These are phyloP conservation scores for Trifolium fragiferum DNA, from an alignment of 306 rosid species.

Conservation along the genomic window DNA sequence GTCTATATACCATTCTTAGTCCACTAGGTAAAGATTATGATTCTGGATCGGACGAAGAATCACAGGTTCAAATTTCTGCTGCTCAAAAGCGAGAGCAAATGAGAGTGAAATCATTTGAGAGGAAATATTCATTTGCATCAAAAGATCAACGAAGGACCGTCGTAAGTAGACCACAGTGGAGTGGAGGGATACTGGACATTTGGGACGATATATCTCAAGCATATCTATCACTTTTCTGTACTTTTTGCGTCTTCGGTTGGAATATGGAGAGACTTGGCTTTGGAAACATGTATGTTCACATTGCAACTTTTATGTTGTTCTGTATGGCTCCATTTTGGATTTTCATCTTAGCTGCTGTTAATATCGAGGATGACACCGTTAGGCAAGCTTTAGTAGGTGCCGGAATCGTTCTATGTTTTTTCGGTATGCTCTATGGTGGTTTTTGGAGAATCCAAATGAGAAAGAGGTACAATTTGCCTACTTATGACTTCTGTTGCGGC, in stretches of 20 bases:
- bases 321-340: constrained; percentile 98
- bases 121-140: constrained; percentile 73
- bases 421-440: constrained; percentile 94
- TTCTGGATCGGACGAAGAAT: constrained; percentile 77
- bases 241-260: constrained; percentile 92
- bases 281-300: constrained; percentile 94
- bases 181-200: constrained; percentile 84
- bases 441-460: constrained; percentile 99
- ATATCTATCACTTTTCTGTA: constrained; percentile 83
- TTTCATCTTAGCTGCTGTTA: constrained; percentile 86
- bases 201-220: constrained; percentile 88
- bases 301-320: constrained; percentile 82
- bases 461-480: constrained; percentile 83
- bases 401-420: constrained; percentile 75
- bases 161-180: constrained; percentile 70
- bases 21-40: constrained; percentile 92
- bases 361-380: constrained; percentile 72
- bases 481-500: constrained; percentile 79
- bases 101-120: constrained; percentile 62
- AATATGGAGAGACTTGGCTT: constrained; percentile 98
- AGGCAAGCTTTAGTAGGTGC: constrained; percentile 63
- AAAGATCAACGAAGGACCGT: constrained; percentile 46
- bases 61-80: constrained; percentile 44
- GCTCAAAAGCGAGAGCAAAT: constrained; percentile 40
- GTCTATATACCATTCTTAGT: constrained; percentile 76